phyloP scores from a whole-genome alignment of 768 basidiomycete genomes.

The Boletus coccyginus region DNA sequence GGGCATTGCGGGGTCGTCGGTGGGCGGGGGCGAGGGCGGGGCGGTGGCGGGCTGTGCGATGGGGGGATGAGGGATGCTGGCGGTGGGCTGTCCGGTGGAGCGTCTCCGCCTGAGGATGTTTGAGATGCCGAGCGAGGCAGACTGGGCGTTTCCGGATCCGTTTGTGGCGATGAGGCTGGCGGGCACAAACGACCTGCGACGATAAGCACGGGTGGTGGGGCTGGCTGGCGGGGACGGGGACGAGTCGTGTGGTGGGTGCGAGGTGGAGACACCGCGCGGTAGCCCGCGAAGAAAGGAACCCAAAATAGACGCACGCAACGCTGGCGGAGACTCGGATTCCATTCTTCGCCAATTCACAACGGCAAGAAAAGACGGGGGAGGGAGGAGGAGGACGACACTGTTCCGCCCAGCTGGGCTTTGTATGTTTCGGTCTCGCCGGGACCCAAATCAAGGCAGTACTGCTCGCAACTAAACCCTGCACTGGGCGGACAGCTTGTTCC shows the following conservation, averaged over 20 bases:
- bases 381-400: not conserved
- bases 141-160: slow-evolving; percentile 24
- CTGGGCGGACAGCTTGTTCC: no score
- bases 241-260: slow-evolving; percentile 38
- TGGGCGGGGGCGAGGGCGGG: slow-evolving; percentile 16
- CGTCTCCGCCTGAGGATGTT: slow-evolving; percentile 67
- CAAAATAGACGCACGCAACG: slow-evolving; percentile 58
- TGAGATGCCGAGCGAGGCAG: slow-evolving; percentile 44
- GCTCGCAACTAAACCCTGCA: no score
- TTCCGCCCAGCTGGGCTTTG: no score
- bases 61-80: slow-evolving; percentile 15
- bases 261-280: slow-evolving; percentile 65
- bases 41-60: slow-evolving; percentile 1
- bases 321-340: slow-evolving; percentile 30
- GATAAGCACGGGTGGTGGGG: slow-evolving; percentile 31
- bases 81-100: slow-evolving; percentile 54
- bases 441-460: slow-evolving; percentile 1
- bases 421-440: slow-evolving; percentile 11
- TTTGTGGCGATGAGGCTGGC: slow-evolving; percentile 33
- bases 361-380: not conserved
- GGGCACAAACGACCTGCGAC: slow-evolving; percentile 41
- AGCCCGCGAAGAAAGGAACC: slow-evolving; percentile 70
- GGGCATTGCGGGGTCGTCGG: slow-evolving; percentile 9
- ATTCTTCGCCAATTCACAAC: not conserved
- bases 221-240: slow-evolving; percentile 46